phyloP scores from a whole-genome alignment of 1,139 yeast species.

The Kodamaea derodonti region DNA sequence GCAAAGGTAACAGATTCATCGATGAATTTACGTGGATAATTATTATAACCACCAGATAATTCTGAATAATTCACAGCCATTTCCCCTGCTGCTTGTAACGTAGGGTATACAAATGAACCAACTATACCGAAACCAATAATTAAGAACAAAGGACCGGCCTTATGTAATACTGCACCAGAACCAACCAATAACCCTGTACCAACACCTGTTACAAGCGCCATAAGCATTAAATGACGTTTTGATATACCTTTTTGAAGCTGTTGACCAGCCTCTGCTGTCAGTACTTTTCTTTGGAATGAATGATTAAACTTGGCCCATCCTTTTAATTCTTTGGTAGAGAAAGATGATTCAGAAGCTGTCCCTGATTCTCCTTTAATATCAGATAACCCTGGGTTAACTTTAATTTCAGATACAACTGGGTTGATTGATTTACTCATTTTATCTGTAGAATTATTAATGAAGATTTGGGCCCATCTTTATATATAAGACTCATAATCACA shows the following conservation, averaged over 20 bases:
- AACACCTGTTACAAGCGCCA: constrained; percentile 39
- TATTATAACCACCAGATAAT: constrained; percentile 40
- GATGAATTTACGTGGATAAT: constrained; percentile 35
- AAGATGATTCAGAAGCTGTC: constrained; percentile 12
- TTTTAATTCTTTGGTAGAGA: constrained; percentile 10
- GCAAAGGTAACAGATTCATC: constrained; percentile 39
- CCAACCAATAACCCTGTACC: constrained; percentile 44
- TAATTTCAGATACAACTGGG: constrained; percentile 15
- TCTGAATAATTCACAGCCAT: constrained; percentile 38
- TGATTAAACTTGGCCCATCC: constrained; percentile 27
- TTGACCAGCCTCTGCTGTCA: constrained; percentile 20
- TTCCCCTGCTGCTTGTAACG: constrained; percentile 42
- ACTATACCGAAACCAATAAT: constrained; percentile 36
- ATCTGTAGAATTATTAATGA: no score
- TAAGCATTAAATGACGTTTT: constrained; percentile 32
- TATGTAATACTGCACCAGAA: constrained; percentile 29
- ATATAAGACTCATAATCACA: no score
- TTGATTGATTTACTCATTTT: constrained; percentile 11
- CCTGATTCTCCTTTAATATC: constrained; percentile 13
- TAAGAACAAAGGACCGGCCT: constrained; percentile 35
- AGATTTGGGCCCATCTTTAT: no score
- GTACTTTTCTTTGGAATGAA: constrained; percentile 24
- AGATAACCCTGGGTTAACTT: constrained; percentile 11
- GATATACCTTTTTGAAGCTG: constrained; percentile 31
- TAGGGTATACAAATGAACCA: constrained; percentile 38